Evolutionary conservation across 805 yeast species (phyloP), one percentile per base, ranked within the genome.

Genomic region (Candida multigemmis): DNA sequence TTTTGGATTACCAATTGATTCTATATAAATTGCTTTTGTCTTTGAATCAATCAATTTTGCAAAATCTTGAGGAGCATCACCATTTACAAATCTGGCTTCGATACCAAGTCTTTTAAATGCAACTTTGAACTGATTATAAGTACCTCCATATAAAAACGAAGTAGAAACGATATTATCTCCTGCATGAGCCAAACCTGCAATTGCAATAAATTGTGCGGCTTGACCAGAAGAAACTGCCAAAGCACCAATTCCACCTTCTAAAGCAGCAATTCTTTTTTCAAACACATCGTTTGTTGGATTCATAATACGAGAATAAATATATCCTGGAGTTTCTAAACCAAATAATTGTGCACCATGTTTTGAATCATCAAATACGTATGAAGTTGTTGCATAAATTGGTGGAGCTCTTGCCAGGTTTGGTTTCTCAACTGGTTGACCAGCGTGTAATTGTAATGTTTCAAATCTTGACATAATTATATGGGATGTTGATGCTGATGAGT

Each of bases 201-300:
- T 65, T 12, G 96, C 94, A 33, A 81, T 50, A 40, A 85, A 74
- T 54, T 87, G 96, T 15, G 97, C 96, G 29, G 96, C 89, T 60
- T 87, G 96, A 36, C 98, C 98, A n/a, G 96, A 86, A 13, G 94
- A 56, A 14, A 80, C 78, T 5, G 95, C 93, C 30, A 89, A 59
- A 4, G 94, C 97, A 33, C 81, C 94, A 27, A 76, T 77, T 48
- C 97, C 98, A 32, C 81, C 79, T 60, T 89, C 98, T 34, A 89
- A 70, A 27, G 93, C 93, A 29, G 96, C 93, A 34, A 89, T 68
- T 60, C 98, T 73, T 52, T 82, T 74, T 60, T 89, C 98, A 37
- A 89, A 81, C 14, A 82, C 89, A 44, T 81, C 94, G 32, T 70
- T 78, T 34, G 98, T 89, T 37, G 98, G 98, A 63, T 89, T 89